Evolutionary conservation across 148 eudicot genomes (phyloP).

Genomic region (Amaranthus cruentus): DNA sequence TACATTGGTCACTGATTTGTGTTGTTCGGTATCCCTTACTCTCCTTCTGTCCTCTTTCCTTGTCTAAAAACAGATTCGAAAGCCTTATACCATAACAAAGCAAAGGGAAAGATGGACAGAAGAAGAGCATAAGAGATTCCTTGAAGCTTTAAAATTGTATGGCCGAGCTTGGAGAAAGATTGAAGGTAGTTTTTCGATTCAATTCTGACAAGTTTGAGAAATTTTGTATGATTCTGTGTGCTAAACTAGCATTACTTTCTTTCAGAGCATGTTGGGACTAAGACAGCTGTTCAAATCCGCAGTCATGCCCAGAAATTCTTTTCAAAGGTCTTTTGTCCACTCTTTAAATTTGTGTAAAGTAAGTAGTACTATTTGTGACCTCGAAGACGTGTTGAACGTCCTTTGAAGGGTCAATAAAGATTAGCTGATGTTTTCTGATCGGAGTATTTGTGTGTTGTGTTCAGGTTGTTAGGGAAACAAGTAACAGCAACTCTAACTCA

Average conservation of each 20-base stretch:
- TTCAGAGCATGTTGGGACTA: constrained; percentile 87
- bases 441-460: constrained; percentile 3
- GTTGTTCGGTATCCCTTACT: constrained; percentile 14
- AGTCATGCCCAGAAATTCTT: constrained; percentile 96
- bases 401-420: constrained; percentile 20
- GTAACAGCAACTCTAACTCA: constrained; percentile 28
- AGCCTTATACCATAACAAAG: constrained; percentile 84
- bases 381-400: constrained; percentile 29
- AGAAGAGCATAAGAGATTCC: constrained; percentile 83
- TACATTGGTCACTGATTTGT: constrained; percentile 1
- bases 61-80: constrained; percentile 47
- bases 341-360: constrained; percentile 39
- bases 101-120: constrained; percentile 96
- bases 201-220: too few relatives aligned
- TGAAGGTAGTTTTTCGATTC: constrained; percentile 44
- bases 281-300: constrained; percentile 92
- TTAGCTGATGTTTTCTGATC: constrained; percentile 9
- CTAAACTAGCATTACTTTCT: constrained; percentile 13
- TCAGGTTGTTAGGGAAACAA: constrained; percentile 74
- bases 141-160: constrained; percentile 78
- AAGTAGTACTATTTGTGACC: constrained; percentile 31
- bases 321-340: constrained; percentile 64
- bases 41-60: constrained; percentile 21
- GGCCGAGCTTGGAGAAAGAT: constrained; percentile 90
- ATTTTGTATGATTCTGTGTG: background rate